Percentiles rank a stretch among this genome's conserved stretches.
Conservation (phyloP, 306 rosid genomes). For the Vigna mungo region DNA sequence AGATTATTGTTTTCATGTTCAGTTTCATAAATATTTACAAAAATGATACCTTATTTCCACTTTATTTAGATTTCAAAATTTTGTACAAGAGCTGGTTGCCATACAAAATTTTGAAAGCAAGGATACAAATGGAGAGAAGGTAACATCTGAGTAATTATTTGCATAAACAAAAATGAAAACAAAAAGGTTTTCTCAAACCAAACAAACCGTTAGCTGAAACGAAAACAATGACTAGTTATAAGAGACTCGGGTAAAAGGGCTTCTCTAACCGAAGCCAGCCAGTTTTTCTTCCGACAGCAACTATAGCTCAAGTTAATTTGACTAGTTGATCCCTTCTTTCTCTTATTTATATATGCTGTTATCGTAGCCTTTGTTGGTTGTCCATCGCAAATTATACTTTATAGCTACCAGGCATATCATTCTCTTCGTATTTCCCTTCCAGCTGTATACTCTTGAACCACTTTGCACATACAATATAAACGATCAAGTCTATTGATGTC, state of each 20-base stretch:
- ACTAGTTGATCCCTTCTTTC: slow-evolving; percentile 51
- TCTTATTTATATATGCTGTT: slow-evolving; percentile 57
- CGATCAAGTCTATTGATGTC: slow-evolving; percentile 55
- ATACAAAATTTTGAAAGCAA: slow-evolving; percentile 18
- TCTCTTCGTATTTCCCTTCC: slow-evolving; percentile 61
- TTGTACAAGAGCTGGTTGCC: not conserved
- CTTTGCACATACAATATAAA: slow-evolving; percentile 60
- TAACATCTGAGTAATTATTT: slow-evolving; percentile 2
- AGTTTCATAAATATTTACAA: not conserved
- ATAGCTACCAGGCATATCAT: slow-evolving; percentile 53
- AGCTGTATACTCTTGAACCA: slow-evolving; percentile 62
- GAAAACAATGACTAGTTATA: slow-evolving; percentile 30
- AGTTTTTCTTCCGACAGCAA: slow-evolving; percentile 25
- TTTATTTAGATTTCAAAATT: slow-evolving; percentile 12
- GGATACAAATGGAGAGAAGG: not conserved
- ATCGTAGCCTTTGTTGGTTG: slow-evolving; percentile 47
- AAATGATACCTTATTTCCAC: not conserved
- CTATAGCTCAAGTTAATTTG: slow-evolving; percentile 28
- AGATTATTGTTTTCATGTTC: slow-evolving; percentile 1
- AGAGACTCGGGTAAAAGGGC: slow-evolving; percentile 49
- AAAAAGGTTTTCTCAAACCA: slow-evolving; percentile 10
- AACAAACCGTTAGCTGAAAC: slow-evolving; percentile 16
- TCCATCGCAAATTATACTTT: slow-evolving; percentile 54
- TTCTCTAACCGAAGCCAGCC: slow-evolving; percentile 36
- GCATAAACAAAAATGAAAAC: not conserved